phyloP scores from a whole-genome alignment of 768 basidiomycete species.

The Suillus alpinus region DNA sequence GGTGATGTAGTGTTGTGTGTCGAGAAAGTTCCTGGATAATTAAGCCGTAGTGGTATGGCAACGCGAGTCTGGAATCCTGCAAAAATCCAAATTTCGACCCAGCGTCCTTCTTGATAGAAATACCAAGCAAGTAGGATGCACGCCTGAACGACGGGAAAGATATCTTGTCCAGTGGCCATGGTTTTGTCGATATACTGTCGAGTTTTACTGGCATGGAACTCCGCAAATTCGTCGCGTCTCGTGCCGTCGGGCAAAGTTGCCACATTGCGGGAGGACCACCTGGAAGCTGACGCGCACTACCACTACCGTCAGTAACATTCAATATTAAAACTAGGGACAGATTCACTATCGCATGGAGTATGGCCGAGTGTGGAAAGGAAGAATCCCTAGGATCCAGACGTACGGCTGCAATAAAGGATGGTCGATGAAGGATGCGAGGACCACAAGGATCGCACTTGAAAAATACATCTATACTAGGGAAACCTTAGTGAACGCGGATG shows the following conservation, averaged over 20 bases:
- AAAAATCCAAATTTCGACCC: slow-evolving; percentile 93
- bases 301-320: slow-evolving; percentile 9
- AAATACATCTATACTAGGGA: slow-evolving; percentile 74
- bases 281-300: slow-evolving; percentile 80
- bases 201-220: slow-evolving; percentile 86
- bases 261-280: slow-evolving; percentile 74
- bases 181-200: slow-evolving; percentile 84
- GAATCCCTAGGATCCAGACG: slow-evolving; percentile 76
- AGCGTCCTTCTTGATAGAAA: slow-evolving; percentile 84
- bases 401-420: slow-evolving; percentile 78
- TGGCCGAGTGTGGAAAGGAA: slow-evolving; percentile 84
- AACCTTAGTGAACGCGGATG: slow-evolving; percentile 10
- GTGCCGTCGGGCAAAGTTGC: slow-evolving; percentile 70
- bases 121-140: slow-evolving; percentile 87
- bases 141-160: slow-evolving; percentile 84
- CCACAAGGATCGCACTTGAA: slow-evolving; percentile 88
- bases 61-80: slow-evolving; percentile 83
- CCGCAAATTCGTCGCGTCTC: slow-evolving; percentile 81
- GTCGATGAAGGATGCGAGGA: slow-evolving; percentile 77
- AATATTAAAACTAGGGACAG: slow-evolving; percentile 2
- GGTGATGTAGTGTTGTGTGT: slow-evolving; percentile 65
- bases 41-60: slow-evolving; percentile 76
- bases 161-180: slow-evolving; percentile 86
- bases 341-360: slow-evolving; percentile 86
- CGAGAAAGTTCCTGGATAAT: slow-evolving; percentile 83